Base-by-base conservation (phyloP, 495 filamentous ascomycete species). In the Cairneyella variabilis region DNA sequence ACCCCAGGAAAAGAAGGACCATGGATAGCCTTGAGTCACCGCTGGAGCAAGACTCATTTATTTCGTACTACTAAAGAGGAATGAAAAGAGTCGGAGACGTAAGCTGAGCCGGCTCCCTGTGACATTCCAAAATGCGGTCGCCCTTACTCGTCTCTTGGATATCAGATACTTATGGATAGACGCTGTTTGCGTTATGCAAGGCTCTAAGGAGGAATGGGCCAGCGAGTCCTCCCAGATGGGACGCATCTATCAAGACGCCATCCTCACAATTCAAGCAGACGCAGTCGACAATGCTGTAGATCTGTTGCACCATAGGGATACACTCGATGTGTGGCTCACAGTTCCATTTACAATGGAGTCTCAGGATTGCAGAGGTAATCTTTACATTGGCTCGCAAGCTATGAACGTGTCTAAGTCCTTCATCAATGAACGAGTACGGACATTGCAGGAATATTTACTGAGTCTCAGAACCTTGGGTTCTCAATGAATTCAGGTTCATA, bases 81-180 rank as follows among this genome's bases (percentile, higher is more conserved):
- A 5, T 20, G 8, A 5, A 18, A 20, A 20, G 16, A 40, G 16
- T 4, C 8, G 17, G 6, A 3, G 2, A 17, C 22, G 10, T 17
- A 14, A 4, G 18, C 38, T 8, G 22, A 20, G 22, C 16, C 38
- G 22, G 5, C 37, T 60, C 21, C 56, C 55, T 17, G 22, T 38
- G 21, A 55, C 48, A 0, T 59, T 59, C 21, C 41, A 42, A 37
- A 48, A 62, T 17, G 52, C 55, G 12, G 38, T 63, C 11, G 17
- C 21, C 18, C 25, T 58, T 26, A 49, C 30, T 18, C 44, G 56
- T 30, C 37, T 17, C 6, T 27, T 59, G 21, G 48, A 22, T 22
- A 17, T 47, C 3, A 34, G 23, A 25, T 59, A 56, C 45, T 38
- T 63, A 25, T 56, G 53, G 53, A 53, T 60, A 32, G 14, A 50